Evolutionary conservation across 2,329 filamentous ascomycete species (phyloP).

Genomic region (Ascomycota sp.): DNA sequence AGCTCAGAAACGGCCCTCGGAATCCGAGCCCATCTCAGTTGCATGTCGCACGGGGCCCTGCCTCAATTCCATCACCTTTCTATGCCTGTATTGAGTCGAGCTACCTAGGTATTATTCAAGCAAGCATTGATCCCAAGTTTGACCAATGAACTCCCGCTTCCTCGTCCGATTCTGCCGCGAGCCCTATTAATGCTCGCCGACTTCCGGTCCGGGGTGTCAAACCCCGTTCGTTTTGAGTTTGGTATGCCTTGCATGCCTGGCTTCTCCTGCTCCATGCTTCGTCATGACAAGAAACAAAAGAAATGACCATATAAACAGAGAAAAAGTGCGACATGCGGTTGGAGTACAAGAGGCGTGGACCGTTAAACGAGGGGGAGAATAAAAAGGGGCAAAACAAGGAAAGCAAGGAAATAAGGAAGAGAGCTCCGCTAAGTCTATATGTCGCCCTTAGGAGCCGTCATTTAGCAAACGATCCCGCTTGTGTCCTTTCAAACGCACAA

Average conservation of each 20-base stretch:
- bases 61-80: slow-evolving; percentile 4
- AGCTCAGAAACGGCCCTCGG: no score
- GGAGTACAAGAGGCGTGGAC: no score
- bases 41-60: no score
- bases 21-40: no score
- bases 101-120: slow-evolving; percentile 11
- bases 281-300: neutral
- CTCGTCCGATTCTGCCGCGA: neutral
- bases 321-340: no score
- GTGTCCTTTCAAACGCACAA: neutral
- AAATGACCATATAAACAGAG: slow-evolving; percentile 5
- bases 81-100: slow-evolving; percentile 7
- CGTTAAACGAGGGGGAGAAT: neutral
- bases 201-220: neutral
- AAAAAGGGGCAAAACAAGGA: neutral
- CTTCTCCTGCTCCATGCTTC: no score
- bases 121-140: slow-evolving; percentile 3
- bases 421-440: slow-evolving; percentile 12
- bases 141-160: slow-evolving; percentile 1
- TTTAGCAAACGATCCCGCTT: neutral
- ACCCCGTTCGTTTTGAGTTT: no score
- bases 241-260: no score
- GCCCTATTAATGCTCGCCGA: no score
- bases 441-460: slow-evolving; percentile 2
- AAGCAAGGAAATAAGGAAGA: slow-evolving; percentile 8